phyloP scores from a whole-genome alignment of 805 yeast genomes.

The Cyberlindnera saturnus region DNA sequence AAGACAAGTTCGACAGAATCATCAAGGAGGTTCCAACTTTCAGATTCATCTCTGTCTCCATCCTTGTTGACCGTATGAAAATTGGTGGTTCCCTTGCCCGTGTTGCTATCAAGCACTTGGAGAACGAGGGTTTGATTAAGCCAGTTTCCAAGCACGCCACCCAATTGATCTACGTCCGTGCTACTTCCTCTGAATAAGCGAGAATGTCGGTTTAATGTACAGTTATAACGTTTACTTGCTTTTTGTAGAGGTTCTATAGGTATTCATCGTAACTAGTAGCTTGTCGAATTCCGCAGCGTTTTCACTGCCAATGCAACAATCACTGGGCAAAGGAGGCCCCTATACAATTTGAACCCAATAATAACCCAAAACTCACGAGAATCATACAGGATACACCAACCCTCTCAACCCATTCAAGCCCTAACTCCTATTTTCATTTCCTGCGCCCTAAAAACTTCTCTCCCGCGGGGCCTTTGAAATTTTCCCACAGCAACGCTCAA shows the following conservation, averaged over 20 bases:
- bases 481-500: too few species aligned
- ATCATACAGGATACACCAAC: too few species aligned
- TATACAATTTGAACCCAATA: too few species aligned
- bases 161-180: slow-evolving; percentile 93
- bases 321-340: too few species aligned
- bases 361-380: too few species aligned
- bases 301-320: too few species aligned
- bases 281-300: too few species aligned
- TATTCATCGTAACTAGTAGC: background rate
- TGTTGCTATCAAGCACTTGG: slow-evolving; percentile 94
- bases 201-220: slow-evolving; percentile 22
- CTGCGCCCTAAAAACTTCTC: too few species aligned
- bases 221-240: slow-evolving; percentile 18
- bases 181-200: slow-evolving; percentile 54
- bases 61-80: slow-evolving; percentile 98
- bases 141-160: slow-evolving; percentile 92
- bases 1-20: slow-evolving; percentile 98
- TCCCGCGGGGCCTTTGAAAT: too few species aligned
- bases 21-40: slow-evolving; percentile 98
- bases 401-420: too few species aligned
- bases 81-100: slow-evolving; percentile 99
- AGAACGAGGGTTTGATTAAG: slow-evolving; percentile 89
- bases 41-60: slow-evolving; percentile 97
- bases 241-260: background rate
- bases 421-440: too few species aligned